phyloP scores from a whole-genome alignment of 2,329 filamentous ascomycete genomes.

The Xylariaceae sp. region DNA sequence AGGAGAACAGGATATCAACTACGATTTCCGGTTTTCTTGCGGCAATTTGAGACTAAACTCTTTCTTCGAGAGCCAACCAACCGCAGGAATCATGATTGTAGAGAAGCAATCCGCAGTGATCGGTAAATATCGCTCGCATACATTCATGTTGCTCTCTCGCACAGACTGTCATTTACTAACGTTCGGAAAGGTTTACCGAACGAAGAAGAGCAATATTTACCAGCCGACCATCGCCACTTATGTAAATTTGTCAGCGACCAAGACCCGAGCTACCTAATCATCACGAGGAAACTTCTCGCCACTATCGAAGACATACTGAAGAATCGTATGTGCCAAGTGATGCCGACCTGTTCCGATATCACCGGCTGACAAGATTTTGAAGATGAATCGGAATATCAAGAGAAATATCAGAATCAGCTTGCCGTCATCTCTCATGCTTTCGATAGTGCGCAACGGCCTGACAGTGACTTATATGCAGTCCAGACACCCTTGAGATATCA shows the following conservation, averaged over 20 bases:
- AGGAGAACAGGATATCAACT: slow-evolving; percentile 23
- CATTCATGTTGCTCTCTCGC: background rate
- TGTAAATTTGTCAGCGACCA: slow-evolving; percentile 24
- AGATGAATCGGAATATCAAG: background rate
- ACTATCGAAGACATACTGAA: slow-evolving; percentile 19
- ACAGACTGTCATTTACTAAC: background rate
- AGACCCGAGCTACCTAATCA: slow-evolving; percentile 23
- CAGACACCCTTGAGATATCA: background rate
- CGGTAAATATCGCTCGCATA: slow-evolving; percentile 2
- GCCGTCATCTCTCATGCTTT: background rate
- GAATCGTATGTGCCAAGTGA: slow-evolving; percentile 4
- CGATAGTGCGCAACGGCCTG: background rate
- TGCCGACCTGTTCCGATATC: background rate
- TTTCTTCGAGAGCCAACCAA: slow-evolving; percentile 27
- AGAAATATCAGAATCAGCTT: background rate
- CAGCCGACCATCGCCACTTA: slow-evolving; percentile 26
- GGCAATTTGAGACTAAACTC: slow-evolving; percentile 24
- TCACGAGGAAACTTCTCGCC: slow-evolving; percentile 16
- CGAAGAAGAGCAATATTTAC: slow-evolving; percentile 21
- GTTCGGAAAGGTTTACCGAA: slow-evolving; percentile 14
- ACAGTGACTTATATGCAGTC: background rate
- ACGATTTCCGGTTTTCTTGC: slow-evolving; percentile 27
- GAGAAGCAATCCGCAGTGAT: slow-evolving; percentile 26
- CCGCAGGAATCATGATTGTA: slow-evolving; percentile 20
- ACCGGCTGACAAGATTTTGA: background rate